Base-by-base conservation (phyloP, 805 yeast genomes). In the Saturnispora kantuleensis region DNA sequence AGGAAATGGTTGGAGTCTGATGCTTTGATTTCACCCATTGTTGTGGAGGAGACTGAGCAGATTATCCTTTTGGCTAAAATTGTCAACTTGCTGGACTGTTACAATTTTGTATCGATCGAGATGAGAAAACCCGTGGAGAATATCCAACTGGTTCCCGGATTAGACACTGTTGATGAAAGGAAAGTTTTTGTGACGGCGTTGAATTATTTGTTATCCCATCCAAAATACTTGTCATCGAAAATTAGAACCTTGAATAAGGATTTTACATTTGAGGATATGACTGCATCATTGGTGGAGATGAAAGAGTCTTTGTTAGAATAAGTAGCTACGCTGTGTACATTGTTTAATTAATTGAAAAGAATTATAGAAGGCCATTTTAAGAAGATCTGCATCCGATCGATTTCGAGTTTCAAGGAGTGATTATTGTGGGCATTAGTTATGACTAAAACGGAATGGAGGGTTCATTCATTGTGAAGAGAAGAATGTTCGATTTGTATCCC, bases 181-280 rank as follows among this genome's bases (percentile, higher is more conserved):
- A 73, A 70, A n/a, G 76, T 73, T 21, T 71, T 89, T 49, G 65
- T 70, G 4, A 76, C 71, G 36, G 76, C 81, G 10, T 64, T 88
- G 46, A 81, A 76, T 45, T 84, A 86, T 52, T 69, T 89, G 35
- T 69, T 86, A 49, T 81, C 89, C 26, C 97, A 89, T 62, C 96
- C 95, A 11, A 87, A 86, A 60, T 88, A 79, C 52, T 65, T 89
- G 49, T 72, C 84, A 5, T 74, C 89, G 5, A 67, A 93, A 52
- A 70, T 84, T 3, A 68, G 73, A 2, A 76, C 89, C 3, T 72
- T 81, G 2, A 74, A 80, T 10, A 40, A 67, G 2, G 90, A 83
- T 3, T 62, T 63, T 17, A 68, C 79, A 44, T 74, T 75, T 6
- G 70, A 68, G 29, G 56, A 60, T 11, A 53, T 82, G 34, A 67